These are phyloP conservation scores for Penicillium griseofulvum DNA, from an alignment of 2,329 filamentous ascomycete genomes.

Conservation along the genomic window DNA sequence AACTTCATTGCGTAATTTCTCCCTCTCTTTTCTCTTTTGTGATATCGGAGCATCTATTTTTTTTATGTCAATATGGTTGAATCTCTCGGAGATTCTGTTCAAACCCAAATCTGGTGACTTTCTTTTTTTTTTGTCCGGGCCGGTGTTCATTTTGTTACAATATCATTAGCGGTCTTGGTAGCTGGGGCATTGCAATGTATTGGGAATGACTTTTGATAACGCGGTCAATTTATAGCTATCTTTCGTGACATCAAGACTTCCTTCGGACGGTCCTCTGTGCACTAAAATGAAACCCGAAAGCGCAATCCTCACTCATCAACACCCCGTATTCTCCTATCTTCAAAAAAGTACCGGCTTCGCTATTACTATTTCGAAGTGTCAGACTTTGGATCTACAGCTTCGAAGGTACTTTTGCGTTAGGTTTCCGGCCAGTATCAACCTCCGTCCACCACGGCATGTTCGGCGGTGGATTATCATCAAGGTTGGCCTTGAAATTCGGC, in stretches of 20 bases:
- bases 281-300: background rate
- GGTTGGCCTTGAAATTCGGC: slow-evolving; percentile 59
- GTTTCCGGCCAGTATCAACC: slow-evolving; percentile 43
- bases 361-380: background rate
- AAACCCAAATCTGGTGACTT: slow-evolving; percentile 10
- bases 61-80: slow-evolving; percentile 19
- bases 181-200: slow-evolving; percentile 20
- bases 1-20: slow-evolving; percentile 37
- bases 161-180: slow-evolving; percentile 26
- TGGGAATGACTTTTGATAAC: slow-evolving; percentile 17
- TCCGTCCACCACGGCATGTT: slow-evolving; percentile 69
- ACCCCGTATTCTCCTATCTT: background rate
- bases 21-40: background rate
- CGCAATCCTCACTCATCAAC: background rate
- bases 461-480: slow-evolving; percentile 59
- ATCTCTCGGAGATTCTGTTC: background rate
- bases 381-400: slow-evolving; percentile 22
- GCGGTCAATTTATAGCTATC: slow-evolving; percentile 3
- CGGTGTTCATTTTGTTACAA: slow-evolving; percentile 23
- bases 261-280: background rate
- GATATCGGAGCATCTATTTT: slow-evolving; percentile 1
- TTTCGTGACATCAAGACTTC: background rate
- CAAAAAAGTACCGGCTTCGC: background rate
- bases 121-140: slow-evolving; percentile 15
- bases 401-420: slow-evolving; percentile 20